Base-by-base conservation (phyloP, 2,329 filamentous ascomycete species). In the Neophaeococcomyces aloes region DNA sequence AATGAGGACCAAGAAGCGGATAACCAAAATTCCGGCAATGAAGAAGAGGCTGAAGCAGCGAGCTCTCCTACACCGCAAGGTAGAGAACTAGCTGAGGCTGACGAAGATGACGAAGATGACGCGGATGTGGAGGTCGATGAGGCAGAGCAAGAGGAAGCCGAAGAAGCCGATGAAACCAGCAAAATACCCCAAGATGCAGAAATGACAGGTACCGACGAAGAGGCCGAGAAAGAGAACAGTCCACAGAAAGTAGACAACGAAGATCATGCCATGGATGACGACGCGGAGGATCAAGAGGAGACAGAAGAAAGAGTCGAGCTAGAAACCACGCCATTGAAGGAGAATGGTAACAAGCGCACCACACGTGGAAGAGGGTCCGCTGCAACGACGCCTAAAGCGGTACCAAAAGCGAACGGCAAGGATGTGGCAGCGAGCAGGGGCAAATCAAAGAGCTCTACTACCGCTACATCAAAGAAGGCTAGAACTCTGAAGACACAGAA, bases 91-190 rank as follows among this genome's bases (percentile, higher is more conserved):
- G 19, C 48, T 44, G 47, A 48, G 47, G 38, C 56, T 27, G 43
- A 48, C 5, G 50, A 49, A 25, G 50, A 54, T 19, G 51, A 57
- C 15, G 42, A 47, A 11, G 53, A 52, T 11, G 56, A 52, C 13
- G 51, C 54, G 38, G 51, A 47, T 32, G 45, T 47, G 29, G 49
- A 51, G 1, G 45, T 55, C 5, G 48, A 47, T 10, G 32, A 44
- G 17, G 46, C 36, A 38, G 37, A 33, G 6, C 34, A 38, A 38
- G 35, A 38, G n/a, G 35, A 6, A 5, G 35, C 35, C 31, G 21
- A 42, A 38, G 31, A 31, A 27, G 18, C 36, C 44, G 37, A 4
- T 23, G 19, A 38, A 14, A 8, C 19, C 11, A 27, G 10, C 13
- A 13, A 34, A 32, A 15, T 6, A 41, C 6, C 17, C n/a, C 30